Evolutionary conservation across 1,284 basidiomycete genomes (phyloP), one percentile per base, ranked within the genome.

Genomic region (Peniophora sp.): DNA sequence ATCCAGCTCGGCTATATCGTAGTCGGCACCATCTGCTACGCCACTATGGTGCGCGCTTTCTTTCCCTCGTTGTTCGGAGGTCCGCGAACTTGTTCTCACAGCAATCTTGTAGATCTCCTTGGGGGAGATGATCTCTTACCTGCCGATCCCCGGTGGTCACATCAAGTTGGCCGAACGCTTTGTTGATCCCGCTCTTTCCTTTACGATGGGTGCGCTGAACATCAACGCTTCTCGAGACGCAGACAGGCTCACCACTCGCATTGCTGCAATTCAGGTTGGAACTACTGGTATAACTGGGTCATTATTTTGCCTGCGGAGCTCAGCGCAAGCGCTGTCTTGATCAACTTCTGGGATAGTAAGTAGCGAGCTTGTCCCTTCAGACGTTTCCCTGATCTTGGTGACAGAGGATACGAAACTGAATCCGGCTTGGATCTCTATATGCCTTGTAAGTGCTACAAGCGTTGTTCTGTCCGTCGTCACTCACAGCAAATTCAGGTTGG

Each of bases 161-260:
- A 87, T 93, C 64, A 84, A 78, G 48, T 72, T 92, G 38, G 86
- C 90, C 3, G 81, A 81, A 56, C 83, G 87, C 41, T 91, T 91
- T 62, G 83, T 92, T 23, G 82, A 90, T 61, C 83, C 85, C 3
- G 85, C 89, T 2, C 74, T 92, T 53, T 84, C 84, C 1, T 92
- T 92, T 60, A 51, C 55, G 6, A 52, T 57, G 50, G 56, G 27
- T 32, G 27, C 5, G 27, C 12, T 12, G 6, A 5, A 5, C 5
- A 32, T 32, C 27, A 32, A 12, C 12, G n/a, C n/a, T n/a, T n/a
- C n/a, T n/a, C n/a, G n/a, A n/a, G n/a, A n/a, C n/a, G n/a, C n/a
- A n/a, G n/a, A n/a, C 23, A 47, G 1, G 14, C 19, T 35, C 35
- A 16, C 22, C 16, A 22, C 2, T 14, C 46, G 85, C 5, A 32